Conservation (phyloP, 148 eudicot genomes). For the Spergularia bocconei region DNA sequence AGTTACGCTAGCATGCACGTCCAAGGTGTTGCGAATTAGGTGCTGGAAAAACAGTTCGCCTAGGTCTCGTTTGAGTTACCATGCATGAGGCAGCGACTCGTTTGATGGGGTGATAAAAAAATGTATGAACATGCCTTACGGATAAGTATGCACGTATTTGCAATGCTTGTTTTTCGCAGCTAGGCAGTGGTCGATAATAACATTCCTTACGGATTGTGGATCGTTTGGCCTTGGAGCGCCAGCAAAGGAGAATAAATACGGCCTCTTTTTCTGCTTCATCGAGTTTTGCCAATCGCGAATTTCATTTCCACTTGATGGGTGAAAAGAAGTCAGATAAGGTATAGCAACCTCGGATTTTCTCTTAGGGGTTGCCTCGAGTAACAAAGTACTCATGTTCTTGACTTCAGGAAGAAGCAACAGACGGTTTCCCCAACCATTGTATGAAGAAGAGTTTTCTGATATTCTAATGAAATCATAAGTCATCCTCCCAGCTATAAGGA, state of each 20-base stretch:
- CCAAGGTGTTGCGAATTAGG: too few species aligned
- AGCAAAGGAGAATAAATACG: slow-evolving; percentile 41
- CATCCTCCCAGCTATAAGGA: slow-evolving; percentile 58
- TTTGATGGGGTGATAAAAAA: too few species aligned
- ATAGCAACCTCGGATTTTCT: slow-evolving; percentile 53
- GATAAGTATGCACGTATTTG: slow-evolving; percentile 35
- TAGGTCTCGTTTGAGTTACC: too few species aligned
- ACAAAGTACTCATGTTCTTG: slow-evolving; percentile 50
- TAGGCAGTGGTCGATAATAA: slow-evolving; percentile 51
- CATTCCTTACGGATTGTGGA: slow-evolving; percentile 37
- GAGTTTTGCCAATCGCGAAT: slow-evolving; percentile 48
- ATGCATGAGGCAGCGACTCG: too few species aligned
- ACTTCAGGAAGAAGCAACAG: slow-evolving; percentile 51
- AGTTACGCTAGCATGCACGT: too few species aligned
- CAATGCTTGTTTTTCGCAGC: slow-evolving; percentile 28
- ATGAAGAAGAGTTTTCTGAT: slow-evolving; percentile 23
- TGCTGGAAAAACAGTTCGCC: too few species aligned
- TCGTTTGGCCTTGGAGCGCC: slow-evolving; percentile 53
- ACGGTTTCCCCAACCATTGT: slow-evolving; percentile 51
- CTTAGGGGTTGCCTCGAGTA: slow-evolving; percentile 71
- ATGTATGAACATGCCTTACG: too few species aligned
- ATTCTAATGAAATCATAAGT: slow-evolving; percentile 65
- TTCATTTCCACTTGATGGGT: slow-evolving; percentile 50
- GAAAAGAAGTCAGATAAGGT: slow-evolving; percentile 76
- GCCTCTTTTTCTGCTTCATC: slow-evolving; percentile 36